A percentile compares a stretch with the other conserved stretches of the same genome.
Evolutionary conservation across 2,329 filamentous ascomycete species (phyloP).

Genomic region (Cytospora leucostoma): DNA sequence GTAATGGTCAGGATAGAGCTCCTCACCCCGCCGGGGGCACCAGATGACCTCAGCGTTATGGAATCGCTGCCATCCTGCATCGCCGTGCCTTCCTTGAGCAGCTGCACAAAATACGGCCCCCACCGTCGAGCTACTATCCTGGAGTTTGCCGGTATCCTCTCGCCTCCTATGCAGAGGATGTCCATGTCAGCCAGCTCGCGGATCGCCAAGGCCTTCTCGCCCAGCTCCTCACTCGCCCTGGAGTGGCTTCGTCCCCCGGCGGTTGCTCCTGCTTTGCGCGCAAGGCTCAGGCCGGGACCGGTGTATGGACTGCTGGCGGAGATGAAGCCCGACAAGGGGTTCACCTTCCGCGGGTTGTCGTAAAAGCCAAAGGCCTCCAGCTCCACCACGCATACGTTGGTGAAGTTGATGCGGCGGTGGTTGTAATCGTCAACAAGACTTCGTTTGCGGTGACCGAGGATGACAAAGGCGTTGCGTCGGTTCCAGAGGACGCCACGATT

Average conservation of each 20-base stretch:
- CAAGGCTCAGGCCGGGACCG: conserved; percentile 56
- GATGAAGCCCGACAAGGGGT: conserved; percentile 78
- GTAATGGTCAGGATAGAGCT: conserved; percentile 88
- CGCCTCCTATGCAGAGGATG: conserved; percentile 85
- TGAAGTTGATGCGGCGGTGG: conserved; percentile 95
- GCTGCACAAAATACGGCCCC: conserved; percentile 94
- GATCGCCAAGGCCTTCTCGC: conserved; percentile 74
- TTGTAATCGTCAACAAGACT: conserved; percentile 98
- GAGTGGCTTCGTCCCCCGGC: conserved; percentile 77
- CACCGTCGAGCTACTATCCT: conserved; percentile 83
- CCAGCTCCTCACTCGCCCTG: conserved; percentile 79
- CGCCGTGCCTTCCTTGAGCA: conserved; percentile 78
- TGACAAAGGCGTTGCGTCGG: conserved; percentile 90
- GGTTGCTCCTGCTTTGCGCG: conserved; percentile 62
- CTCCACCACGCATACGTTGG: conserved; percentile 95
- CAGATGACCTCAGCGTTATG: conserved; percentile 66
- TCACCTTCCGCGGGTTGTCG: conserved; percentile 82
- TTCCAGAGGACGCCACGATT: conserved; percentile 94
- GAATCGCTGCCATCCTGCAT: conserved; percentile 73
- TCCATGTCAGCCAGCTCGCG: conserved; percentile 97
- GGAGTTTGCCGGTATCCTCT: conserved; percentile 92
- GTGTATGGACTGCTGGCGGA: conserved; percentile 76
- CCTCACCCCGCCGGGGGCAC: conserved; percentile 59
- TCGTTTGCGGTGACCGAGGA: conserved; percentile 89
- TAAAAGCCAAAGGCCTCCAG: conserved; percentile 96